These are phyloP conservation scores for Fallopia convolvulus DNA, from an alignment of 148 eudicot genomes.

Conservation along the genomic window DNA sequence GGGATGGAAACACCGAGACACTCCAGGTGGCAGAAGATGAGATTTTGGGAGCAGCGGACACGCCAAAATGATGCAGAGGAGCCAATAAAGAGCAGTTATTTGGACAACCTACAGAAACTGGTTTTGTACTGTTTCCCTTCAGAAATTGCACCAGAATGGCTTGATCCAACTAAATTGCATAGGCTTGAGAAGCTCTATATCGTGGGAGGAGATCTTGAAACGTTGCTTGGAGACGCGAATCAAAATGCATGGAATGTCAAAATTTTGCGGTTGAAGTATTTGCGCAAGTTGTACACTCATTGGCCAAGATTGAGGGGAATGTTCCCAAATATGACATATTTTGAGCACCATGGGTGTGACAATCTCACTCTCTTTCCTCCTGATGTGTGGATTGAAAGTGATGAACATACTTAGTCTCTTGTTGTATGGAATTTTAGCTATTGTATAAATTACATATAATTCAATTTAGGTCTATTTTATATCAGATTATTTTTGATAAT, in stretches of 20 bases:
- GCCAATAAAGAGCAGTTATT: constrained; percentile 9
- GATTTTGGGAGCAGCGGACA: constrained; percentile 19
- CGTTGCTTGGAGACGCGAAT: constrained; percentile 2
- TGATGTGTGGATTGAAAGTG: background rate
- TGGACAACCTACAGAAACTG: constrained; percentile 25
- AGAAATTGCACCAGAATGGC: constrained; percentile 8
- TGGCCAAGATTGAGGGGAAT: no score
- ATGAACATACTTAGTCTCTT: background rate
- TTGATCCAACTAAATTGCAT: constrained; percentile 8
- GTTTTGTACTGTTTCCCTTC: constrained; percentile 17
- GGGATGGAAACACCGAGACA: background rate
- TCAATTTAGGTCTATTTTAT: no score
- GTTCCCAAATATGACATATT: constrained; percentile 19
- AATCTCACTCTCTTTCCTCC: constrained; percentile 24
- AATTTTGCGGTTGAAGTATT: constrained; percentile 19
- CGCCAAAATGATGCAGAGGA: constrained; percentile 21
- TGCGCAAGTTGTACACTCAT: background rate
- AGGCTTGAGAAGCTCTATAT: constrained; percentile 30
- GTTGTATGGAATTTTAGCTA: no score
- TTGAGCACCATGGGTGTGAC: constrained; percentile 28
- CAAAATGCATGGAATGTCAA: constrained; percentile 20
- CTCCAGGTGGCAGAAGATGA: background rate
- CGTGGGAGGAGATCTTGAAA: constrained; percentile 32
- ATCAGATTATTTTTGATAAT: no score
- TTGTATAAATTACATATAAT: no score